Conservation (phyloP, 2,329 filamentous ascomycete genomes). For the Blastomyces gilchristii region DNA sequence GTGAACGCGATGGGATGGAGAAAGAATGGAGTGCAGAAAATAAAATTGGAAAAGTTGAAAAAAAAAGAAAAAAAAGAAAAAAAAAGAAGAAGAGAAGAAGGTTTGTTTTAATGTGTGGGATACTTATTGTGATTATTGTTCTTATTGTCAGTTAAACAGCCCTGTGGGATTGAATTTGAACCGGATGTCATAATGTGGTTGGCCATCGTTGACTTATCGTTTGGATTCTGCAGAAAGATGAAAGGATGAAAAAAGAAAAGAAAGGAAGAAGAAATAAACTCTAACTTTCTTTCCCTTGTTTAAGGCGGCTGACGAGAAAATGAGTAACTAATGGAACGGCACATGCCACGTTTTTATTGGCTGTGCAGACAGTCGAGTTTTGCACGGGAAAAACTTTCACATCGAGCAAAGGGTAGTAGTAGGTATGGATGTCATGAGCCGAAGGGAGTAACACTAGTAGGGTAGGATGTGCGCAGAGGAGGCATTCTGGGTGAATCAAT, state of each 20-base stretch:
- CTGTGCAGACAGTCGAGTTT: neutral
- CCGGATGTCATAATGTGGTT: too few species aligned
- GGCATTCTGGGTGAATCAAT: constrained; percentile 16
- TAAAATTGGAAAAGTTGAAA: too few species aligned
- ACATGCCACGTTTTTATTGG: neutral
- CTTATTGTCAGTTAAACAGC: too few species aligned
- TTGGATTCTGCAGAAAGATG: neutral
- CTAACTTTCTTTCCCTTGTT: neutral
- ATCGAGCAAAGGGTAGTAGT: neutral
- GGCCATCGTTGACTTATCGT: neutral
- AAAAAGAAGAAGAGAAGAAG: too few species aligned
- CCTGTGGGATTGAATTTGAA: too few species aligned
- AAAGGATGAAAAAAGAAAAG: neutral
- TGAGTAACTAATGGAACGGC: neutral
- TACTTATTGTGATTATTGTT: too few species aligned
- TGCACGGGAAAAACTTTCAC: neutral
- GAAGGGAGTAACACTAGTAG: neutral
- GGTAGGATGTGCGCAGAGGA: neutral
- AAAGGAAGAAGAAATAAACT: neutral
- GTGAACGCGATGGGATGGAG: too few species aligned
- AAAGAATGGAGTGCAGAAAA: too few species aligned
- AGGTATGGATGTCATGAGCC: neutral
- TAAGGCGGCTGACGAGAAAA: neutral
- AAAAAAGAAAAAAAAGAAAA: too few species aligned
- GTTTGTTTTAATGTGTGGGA: too few species aligned